Evolutionary conservation across 768 basidiomycete species (phyloP).

Genomic region (Psilocybe sp.): DNA sequence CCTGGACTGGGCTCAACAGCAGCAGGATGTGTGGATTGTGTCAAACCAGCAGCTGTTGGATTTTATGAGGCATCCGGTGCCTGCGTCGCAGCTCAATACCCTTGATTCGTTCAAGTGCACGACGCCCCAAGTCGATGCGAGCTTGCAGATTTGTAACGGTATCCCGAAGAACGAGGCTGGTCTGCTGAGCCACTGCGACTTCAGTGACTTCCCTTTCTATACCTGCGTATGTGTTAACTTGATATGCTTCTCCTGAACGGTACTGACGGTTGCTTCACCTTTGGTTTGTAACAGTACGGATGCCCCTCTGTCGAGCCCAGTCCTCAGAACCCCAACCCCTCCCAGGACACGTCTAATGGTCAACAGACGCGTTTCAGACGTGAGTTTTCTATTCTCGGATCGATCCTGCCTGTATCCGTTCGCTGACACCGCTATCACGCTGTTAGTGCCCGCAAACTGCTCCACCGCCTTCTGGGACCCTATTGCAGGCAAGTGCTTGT

Average conservation of each 20-base stretch:
- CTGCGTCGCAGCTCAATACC: conserved; percentile 53
- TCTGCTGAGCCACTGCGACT: conserved; percentile 56
- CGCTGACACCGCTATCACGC: background rate
- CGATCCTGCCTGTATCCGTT: background rate
- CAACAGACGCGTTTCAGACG: conserved; percentile 50
- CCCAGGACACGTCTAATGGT: conserved; percentile 48
- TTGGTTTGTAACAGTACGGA: conserved; percentile 70
- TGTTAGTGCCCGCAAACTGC: conserved; percentile 63
- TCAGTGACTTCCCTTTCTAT: conserved; percentile 75
- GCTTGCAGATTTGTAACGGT: conserved; percentile 70
- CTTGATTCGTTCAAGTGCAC: conserved; percentile 60
- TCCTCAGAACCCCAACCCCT: conserved; percentile 61
- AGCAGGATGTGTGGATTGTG: conserved; percentile 74
- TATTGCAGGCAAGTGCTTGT: conserved; percentile 60
- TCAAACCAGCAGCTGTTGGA: conserved; percentile 67
- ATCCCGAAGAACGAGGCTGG: conserved; percentile 67
- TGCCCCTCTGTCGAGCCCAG: conserved; percentile 59
- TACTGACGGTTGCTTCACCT: background rate
- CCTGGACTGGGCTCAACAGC: conserved; percentile 78
- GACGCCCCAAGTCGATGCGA: conserved; percentile 53
- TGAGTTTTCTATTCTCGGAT: conserved; percentile 25
- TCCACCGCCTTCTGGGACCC: conserved; percentile 85
- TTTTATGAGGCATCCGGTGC: conserved; percentile 72
- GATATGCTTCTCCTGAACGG: background rate
- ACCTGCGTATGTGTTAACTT: conserved; percentile 57